A percentile compares a stretch with the other conserved stretches of the same genome.
These are phyloP conservation scores for Solanum hybrid DNA, from an alignment of 305 asterid genomes.

Conservation along the genomic window DNA sequence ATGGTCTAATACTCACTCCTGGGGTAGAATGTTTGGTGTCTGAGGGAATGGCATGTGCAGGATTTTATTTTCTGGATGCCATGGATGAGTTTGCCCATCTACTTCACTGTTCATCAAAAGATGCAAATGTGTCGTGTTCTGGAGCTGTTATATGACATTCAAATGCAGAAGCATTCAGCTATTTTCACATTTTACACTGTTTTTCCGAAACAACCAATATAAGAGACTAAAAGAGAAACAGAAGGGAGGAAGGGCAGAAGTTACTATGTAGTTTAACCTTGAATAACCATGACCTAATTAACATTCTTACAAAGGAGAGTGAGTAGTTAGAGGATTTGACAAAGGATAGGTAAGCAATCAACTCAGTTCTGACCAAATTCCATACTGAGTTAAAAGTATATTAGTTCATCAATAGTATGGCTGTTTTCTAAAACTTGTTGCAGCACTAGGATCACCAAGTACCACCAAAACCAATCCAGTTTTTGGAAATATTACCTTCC, in stretches of 20 bases:
- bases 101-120: constrained; percentile 30
- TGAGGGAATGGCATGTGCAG: constrained; percentile 35
- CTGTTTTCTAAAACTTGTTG: not conserved
- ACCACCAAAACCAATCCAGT: not conserved
- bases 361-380: not conserved
- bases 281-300: not conserved
- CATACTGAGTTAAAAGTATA: not conserved
- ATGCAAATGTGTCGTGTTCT: constrained; percentile 33
- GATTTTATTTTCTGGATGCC: constrained; percentile 41
- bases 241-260: not conserved
- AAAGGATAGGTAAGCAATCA: not conserved
- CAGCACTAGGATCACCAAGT: not conserved
- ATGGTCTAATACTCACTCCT: constrained; percentile 30
- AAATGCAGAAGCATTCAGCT: not conserved
- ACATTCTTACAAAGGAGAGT: not conserved
- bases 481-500: constrained; percentile 32
- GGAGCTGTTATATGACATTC: constrained; percentile 25
- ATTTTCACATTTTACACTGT: not conserved
- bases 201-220: not conserved
- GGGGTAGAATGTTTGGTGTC: constrained; percentile 37
- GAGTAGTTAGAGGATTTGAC: not conserved
- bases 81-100: constrained; percentile 35
- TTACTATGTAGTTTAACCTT: not conserved
- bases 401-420: not conserved
- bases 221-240: not conserved